Percentiles rank a stretch among this genome's conserved stretches.
These are phyloP conservation scores for Penicillium thymicola DNA, from an alignment of 2,329 filamentous ascomycete species.

Conservation along the genomic window DNA sequence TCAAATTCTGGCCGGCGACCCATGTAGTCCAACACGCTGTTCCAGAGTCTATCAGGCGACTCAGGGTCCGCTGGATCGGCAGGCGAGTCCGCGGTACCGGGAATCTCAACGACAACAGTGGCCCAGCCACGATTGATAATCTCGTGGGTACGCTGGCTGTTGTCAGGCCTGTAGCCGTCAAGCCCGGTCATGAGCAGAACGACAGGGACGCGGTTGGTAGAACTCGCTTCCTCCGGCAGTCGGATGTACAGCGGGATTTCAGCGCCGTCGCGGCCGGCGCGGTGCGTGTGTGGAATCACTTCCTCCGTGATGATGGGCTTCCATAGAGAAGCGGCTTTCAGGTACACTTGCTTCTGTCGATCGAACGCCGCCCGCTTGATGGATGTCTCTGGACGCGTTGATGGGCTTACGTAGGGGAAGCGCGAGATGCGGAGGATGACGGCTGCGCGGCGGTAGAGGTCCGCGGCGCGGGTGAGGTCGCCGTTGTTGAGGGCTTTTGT, in stretches of 20 bases:
- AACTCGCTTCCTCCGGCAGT: slow-evolving; percentile 49
- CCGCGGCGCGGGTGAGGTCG: slow-evolving; percentile 54
- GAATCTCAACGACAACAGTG: slow-evolving; percentile 61
- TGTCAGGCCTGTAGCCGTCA: slow-evolving; percentile 58
- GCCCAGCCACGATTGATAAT: slow-evolving; percentile 64
- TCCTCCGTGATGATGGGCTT: slow-evolving; percentile 61
- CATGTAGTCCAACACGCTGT: slow-evolving; percentile 62
- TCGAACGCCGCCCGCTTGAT: slow-evolving; percentile 63
- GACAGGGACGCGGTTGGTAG: slow-evolving; percentile 47
- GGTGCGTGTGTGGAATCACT: slow-evolving; percentile 56
- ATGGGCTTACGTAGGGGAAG: slow-evolving; percentile 54
- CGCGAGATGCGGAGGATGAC: slow-evolving; percentile 70
- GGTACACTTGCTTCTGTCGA: slow-evolving; percentile 61
- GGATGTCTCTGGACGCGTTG: slow-evolving; percentile 20
- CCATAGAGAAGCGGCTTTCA: slow-evolving; percentile 56
- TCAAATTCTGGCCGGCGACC: slow-evolving; percentile 51
- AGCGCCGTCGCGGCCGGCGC: slow-evolving; percentile 50
- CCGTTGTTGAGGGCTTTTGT: slow-evolving; percentile 50
- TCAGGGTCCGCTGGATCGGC: slow-evolving; percentile 60
- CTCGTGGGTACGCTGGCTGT: slow-evolving; percentile 54
- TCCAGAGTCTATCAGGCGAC: slow-evolving; percentile 61
- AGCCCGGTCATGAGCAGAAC: slow-evolving; percentile 58
- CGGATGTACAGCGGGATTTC: slow-evolving; percentile 65
- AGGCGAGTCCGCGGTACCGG: slow-evolving; percentile 65
- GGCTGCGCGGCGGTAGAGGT: slow-evolving; percentile 66